Evolutionary conservation across 2,329 filamentous ascomycete genomes (phyloP).

Genomic region (Colletotrichum limetticola): DNA sequence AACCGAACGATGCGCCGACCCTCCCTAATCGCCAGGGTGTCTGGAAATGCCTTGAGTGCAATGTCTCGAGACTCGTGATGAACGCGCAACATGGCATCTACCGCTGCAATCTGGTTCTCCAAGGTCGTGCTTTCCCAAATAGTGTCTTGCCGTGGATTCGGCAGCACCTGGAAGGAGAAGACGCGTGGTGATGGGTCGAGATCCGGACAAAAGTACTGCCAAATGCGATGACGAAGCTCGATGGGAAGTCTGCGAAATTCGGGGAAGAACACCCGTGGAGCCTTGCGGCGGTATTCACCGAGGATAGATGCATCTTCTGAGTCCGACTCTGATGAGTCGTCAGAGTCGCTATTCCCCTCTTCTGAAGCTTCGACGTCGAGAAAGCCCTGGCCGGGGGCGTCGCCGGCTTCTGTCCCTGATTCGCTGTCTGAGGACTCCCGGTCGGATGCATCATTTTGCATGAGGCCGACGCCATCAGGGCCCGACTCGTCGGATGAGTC

Average conservation of each 20-base stretch:
- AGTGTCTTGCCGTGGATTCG: constrained; percentile 6
- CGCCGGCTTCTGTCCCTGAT: constrained; percentile 10
- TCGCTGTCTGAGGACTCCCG: constrained; percentile 6
- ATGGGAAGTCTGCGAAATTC: constrained; percentile 44
- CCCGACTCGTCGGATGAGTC: constrained; percentile 29
- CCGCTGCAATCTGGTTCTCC: constrained; percentile 26
- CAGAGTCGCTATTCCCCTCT: constrained; percentile 37
- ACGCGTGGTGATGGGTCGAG: constrained; percentile 41
- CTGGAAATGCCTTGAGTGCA: constrained; percentile 44
- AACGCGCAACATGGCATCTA: constrained; percentile 45
- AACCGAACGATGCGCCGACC: constrained; percentile 43
- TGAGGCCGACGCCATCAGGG: constrained; percentile 20
- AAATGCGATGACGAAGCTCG: constrained; percentile 47
- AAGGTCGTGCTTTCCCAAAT: constrained; percentile 33
- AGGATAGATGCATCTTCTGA: constrained; percentile 21
- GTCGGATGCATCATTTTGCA: constrained; percentile 30
- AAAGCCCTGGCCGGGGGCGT: constrained; percentile 9
- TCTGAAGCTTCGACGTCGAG: constrained; percentile 32
- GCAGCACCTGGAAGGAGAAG: constrained; percentile 40
- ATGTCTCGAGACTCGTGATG: constrained; percentile 49
- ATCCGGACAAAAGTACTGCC: constrained; percentile 46
- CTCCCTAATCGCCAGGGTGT: constrained; percentile 44
- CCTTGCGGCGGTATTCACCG: not conserved
- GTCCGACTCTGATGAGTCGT: constrained; percentile 41
- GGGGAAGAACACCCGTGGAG: constrained; percentile 35